Conservation (phyloP, 208 protist genomes). For the Acanthamoeba lenticulata region DNA sequence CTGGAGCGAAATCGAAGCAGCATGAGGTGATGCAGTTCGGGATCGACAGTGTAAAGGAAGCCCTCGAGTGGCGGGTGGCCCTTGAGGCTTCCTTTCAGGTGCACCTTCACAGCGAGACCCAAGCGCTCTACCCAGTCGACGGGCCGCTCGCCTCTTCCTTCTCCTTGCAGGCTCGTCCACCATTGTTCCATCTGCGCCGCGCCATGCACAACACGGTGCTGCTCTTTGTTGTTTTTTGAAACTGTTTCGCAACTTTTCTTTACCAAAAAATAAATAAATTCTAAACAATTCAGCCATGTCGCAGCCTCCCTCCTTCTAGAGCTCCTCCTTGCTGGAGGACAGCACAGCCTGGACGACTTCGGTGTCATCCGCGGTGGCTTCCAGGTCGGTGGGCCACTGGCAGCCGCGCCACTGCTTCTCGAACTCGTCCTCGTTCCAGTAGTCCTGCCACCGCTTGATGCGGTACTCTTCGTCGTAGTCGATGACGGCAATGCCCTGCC, state of each 20-base stretch:
- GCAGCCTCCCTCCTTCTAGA: too few species aligned
- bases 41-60: neutral
- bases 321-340: neutral
- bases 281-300: too few species aligned
- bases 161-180: neutral
- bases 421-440: conserved; percentile 41
- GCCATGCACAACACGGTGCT: too few species aligned
- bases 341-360: too few species aligned
- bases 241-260: too few species aligned
- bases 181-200: too few species aligned
- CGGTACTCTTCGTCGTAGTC: conserved; percentile 39
- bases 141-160: neutral
- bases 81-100: neutral
- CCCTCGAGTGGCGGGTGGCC: neutral
- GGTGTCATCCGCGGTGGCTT: neutral
- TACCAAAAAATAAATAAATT: too few species aligned
- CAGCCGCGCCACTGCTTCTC: conserved; percentile 21
- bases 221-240: too few species aligned
- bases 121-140: neutral
- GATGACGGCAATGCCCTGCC: conserved; percentile 43
- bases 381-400: conserved; percentile 15
- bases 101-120: neutral
- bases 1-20: neutral
- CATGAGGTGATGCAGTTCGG: conserved; percentile 34
- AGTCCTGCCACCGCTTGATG: conserved; percentile 54